Base-by-base conservation (phyloP, 2,329 filamentous ascomycete species). In the Clonostachys chloroleuca region DNA sequence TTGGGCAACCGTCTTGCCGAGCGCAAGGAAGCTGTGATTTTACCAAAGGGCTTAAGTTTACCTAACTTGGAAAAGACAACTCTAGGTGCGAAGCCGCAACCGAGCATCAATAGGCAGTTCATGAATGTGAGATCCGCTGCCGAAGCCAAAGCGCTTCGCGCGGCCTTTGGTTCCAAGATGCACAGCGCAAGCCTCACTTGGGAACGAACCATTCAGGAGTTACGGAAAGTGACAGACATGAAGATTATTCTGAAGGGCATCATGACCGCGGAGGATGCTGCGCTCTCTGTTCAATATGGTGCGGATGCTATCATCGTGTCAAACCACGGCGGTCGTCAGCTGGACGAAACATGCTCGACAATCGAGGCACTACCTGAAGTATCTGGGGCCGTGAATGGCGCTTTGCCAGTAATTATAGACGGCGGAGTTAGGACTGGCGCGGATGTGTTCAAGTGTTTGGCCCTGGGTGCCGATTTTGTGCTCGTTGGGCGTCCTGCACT, bases 241-340 rank as follows among this genome's bases (percentile, higher is more conserved):
- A 52, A 53, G 43, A 59, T 59, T 24, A 49, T 57, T 4, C 47
- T 60, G 10, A 64, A 64, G 46, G 60, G 52, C 12, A 60, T 66
- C 18, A 54, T 59, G 48, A 61, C 55, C 6, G 59, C 58, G 13
- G 61, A 61, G 16, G 61, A 66, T 48, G 62, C 57, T 10, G 49
- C 54, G 9, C 49, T 55, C 9, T 59, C 61, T 12, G 53, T 63
- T n/a, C 49, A 58, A 43, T 47, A 60, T 40, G 61, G 63, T 4
- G 54, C 56, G 10, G 52, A 60, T 42, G 60, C 52, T 6, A 52
- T 56, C 6, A 49, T 56, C 40, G 52, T 55, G 12, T 54, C 51
- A 3, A 75, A 76, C 44, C 72, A 75, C 48, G 73, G 72, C 4
- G 72, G 72, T 2, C 57, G 71, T 10, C 73, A 76, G 51, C 59